Evolutionary conservation across 257 asterid genomes (phyloP).

Genomic region (Solanum chiquidenum): DNA sequence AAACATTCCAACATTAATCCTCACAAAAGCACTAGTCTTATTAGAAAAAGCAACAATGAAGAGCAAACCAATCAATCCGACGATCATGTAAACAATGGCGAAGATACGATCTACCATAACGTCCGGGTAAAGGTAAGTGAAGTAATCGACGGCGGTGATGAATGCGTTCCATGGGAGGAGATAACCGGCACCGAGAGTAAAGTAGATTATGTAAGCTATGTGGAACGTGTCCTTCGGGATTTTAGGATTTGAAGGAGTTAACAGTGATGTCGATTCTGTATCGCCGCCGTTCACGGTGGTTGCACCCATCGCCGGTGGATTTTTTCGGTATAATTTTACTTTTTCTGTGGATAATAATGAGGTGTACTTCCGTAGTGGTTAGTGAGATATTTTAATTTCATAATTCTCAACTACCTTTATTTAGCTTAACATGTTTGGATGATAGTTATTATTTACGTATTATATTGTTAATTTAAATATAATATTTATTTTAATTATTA

Average conservation of each 20-base stretch:
- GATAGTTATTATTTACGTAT: neutral
- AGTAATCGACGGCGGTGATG: conserved; percentile 97
- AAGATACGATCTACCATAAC: conserved; percentile 70
- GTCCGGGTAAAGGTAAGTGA: conserved; percentile 74
- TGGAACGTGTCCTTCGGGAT: conserved; percentile 66
- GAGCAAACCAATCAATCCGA: conserved; percentile 41
- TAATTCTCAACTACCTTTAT: neutral
- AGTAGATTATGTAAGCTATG: conserved; percentile 73
- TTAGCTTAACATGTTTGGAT: neutral
- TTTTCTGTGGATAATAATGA: neutral
- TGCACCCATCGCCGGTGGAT: conserved; percentile 21
- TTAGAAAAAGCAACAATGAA: conserved; percentile 53
- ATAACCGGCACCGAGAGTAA: conserved; percentile 73
- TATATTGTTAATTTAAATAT: no score
- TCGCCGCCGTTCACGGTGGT: conserved; percentile 4
- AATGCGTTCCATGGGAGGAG: conserved; percentile 96
- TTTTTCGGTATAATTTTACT: neutral
- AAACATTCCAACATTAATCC: conserved; percentile 62
- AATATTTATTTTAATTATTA: no score
- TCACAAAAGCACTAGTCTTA: conserved; percentile 31
- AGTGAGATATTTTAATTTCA: neutral
- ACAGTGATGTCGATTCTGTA: conserved; percentile 33
- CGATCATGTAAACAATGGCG: conserved; percentile 54
- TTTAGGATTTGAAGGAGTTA: conserved; percentile 20
- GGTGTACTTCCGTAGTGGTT: neutral